Percentiles rank a stretch among this genome's conserved stretches.
phyloP scores from a whole-genome alignment of 345 rosid genomes.

The Euphorbia tirucalli region DNA sequence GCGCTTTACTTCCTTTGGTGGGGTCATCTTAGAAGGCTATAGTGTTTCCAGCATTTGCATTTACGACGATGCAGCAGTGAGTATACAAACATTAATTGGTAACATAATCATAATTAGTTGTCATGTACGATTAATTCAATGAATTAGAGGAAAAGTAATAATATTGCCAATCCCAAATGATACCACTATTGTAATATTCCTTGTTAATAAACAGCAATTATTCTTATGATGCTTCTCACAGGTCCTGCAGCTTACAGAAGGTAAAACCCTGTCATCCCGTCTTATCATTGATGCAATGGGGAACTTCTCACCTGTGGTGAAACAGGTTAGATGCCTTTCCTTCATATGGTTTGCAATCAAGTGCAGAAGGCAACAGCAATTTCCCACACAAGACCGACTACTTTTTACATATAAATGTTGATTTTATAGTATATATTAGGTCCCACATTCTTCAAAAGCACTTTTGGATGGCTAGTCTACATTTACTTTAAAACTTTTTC shows the following conservation, averaged over 20 bases:
- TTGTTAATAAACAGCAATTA: background rate
- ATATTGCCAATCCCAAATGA: background rate
- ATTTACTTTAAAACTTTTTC: background rate
- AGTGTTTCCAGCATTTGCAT: conserved; percentile 57
- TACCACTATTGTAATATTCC: background rate
- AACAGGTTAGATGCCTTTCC: conserved; percentile 54
- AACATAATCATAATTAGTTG: background rate
- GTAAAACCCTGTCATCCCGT: conserved; percentile 55
- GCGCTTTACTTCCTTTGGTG: conserved; percentile 76
- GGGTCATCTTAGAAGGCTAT: conserved; percentile 76
- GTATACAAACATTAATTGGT: conserved; percentile 24
- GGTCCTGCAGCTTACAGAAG: conserved; percentile 75
- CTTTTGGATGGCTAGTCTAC: background rate
- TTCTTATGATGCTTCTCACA: conserved; percentile 19
- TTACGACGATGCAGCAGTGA: conserved; percentile 74
- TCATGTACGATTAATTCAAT: background rate
- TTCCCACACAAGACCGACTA: background rate
- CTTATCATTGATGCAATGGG: conserved; percentile 94
- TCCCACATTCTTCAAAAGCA: background rate
- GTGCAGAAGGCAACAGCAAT: background rate
- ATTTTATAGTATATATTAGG: background rate
- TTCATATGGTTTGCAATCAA: background rate
- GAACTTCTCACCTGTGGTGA: conserved; percentile 86
- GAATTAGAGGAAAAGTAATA: background rate
- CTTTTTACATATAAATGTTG: background rate